Base-by-base conservation (phyloP, 148 eudicot species). In the Cornus kousa region DNA sequence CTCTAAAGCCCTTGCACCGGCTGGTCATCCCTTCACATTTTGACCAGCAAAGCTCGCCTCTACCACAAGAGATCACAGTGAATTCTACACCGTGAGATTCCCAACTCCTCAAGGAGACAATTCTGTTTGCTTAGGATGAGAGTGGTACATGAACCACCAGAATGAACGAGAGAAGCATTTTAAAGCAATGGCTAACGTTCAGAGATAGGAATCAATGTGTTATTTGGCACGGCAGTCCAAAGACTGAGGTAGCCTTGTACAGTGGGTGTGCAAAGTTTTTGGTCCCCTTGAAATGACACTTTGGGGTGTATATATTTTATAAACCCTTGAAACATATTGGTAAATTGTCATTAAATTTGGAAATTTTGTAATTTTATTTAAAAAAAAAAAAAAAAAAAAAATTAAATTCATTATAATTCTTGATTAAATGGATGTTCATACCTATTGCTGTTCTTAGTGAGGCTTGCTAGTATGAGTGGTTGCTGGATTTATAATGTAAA, bases 1-100 rank as follows among this genome's bases (percentile, higher is more conserved):
- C 99, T 79, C 88, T 96, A 28, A 90, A 88, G 87, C 87, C 94
- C 2, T 82, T 94, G 86, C 95, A 94, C 81, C 92, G 86, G 57
- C 92, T 94, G 70, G 95, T 75, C 39, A 68, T 86, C 55, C 87
- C 95, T 68, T 77, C 94, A 64, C 82, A 83, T 74, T 79, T 50
- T 22, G 97, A 87, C 50, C 90, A 89, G 75, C 93, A 86, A 81
- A 83, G 76, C 75, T 68, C 88, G 40, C 80, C 84, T 5, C 75
- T 86, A 46, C 78, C 78, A 0, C 84, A 81, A 6, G 87, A 90
- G 86, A 87, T 90, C 39, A 80, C 91, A 67, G 91, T 90, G 71
- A 90, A 90, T 80, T 87, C 89, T 43, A 89, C 86, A 3, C 94
- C 94, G 32, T 92, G 86, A 82, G 13, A 62, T 78, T 40, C 55